These are phyloP conservation scores for Termitomyces titanicus DNA, from an alignment of 768 basidiomycete genomes.

Conservation along the genomic window DNA sequence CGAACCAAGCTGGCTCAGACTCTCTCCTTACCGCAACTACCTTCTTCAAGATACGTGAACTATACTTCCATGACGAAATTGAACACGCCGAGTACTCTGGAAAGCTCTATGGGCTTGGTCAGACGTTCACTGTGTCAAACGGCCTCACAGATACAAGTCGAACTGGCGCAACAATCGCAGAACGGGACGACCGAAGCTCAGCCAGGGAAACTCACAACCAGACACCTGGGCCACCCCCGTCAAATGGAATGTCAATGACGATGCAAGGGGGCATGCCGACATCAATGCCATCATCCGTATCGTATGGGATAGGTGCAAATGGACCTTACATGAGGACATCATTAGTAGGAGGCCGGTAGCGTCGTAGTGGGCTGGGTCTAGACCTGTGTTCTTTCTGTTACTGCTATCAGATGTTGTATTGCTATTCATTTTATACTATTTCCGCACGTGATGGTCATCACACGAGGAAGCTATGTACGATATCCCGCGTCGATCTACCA, in stretches of 20 bases:
- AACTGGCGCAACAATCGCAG: constrained; percentile 78
- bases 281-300: constrained; percentile 38
- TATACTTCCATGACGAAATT: constrained; percentile 88
- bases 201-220: constrained; percentile 52
- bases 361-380: not conserved
- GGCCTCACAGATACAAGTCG: constrained; percentile 63
- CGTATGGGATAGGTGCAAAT: constrained; percentile 57
- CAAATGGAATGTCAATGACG: constrained; percentile 46
- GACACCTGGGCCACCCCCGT: constrained; percentile 45
- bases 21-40: constrained; percentile 89
- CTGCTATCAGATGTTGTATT: not conserved
- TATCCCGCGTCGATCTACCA: not conserved
- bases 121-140: constrained; percentile 68
- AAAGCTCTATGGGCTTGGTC: constrained; percentile 80
- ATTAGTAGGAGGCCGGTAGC: not conserved
- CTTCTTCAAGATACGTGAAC: constrained; percentile 93
- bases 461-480: not conserved
- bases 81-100: constrained; percentile 82
- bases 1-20: constrained; percentile 98
- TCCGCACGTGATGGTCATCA: not conserved
- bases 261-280: constrained; percentile 33
- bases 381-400: not conserved
- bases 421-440: not conserved
- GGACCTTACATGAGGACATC: constrained; percentile 63
- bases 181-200: constrained; percentile 66